Evolutionary conservation across 148 eudicot genomes (phyloP).

Genomic region (Dianthus caryophyllus): DNA sequence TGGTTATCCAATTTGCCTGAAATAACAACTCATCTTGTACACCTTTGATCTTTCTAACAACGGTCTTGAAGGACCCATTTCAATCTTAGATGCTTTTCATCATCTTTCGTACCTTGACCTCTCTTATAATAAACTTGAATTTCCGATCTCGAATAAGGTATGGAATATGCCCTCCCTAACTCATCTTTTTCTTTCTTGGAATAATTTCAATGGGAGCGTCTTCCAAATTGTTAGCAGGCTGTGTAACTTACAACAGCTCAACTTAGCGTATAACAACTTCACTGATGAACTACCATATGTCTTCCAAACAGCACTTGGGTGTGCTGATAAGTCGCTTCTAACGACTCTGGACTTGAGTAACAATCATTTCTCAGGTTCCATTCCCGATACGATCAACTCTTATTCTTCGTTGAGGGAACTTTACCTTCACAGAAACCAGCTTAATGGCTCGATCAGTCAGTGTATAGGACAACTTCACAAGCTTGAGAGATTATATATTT

Average conservation of each 20-base stretch:
- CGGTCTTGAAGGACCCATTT: conserved; percentile 11
- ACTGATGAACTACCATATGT: neutral
- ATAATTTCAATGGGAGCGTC: too few relatives aligned
- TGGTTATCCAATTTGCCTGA: conserved; percentile 26
- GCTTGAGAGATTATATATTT: conserved; percentile 2
- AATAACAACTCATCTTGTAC: conserved; percentile 10
- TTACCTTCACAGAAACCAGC: neutral
- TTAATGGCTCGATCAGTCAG: neutral
- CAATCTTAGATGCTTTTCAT: conserved; percentile 7
- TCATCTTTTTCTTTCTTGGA: too few relatives aligned
- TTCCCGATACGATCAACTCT: neutral
- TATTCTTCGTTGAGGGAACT: conserved; percentile 9
- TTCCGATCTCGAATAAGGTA: too few relatives aligned
- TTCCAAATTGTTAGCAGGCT: neutral
- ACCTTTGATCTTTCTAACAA: conserved; percentile 23
- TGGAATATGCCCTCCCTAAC: too few relatives aligned
- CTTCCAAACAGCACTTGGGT: conserved; percentile 4
- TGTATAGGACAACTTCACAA: neutral
- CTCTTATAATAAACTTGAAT: neutral
- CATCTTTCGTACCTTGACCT: conserved; percentile 19
- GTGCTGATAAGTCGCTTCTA: neutral
- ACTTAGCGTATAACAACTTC: conserved; percentile 1
- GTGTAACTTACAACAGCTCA: neutral
- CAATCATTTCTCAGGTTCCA: neutral
- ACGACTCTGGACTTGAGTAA: conserved; percentile 16